Evolutionary conservation across 305 asterid genomes (phyloP).

Genomic region (Fraxinus dipetala): DNA sequence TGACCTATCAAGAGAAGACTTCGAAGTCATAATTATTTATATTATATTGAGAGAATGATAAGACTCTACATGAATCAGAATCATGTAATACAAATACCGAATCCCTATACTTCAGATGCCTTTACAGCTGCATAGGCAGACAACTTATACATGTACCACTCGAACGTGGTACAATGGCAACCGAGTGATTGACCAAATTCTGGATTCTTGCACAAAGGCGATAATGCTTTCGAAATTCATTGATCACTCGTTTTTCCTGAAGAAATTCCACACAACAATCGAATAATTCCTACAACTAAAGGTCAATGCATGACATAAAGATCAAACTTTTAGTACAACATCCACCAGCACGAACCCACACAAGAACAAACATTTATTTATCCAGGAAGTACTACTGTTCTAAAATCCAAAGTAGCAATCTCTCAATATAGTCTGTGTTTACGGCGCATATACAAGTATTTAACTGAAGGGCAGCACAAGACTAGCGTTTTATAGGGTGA

Average conservation of each 20-base stretch:
- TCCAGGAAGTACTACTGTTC: neutral
- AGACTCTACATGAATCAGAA: neutral
- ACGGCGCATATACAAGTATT: neutral
- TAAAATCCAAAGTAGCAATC: neutral
- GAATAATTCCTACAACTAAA: neutral
- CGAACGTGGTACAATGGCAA: neutral
- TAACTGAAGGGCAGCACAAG: neutral
- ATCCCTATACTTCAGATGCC: neutral
- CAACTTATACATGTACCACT: neutral
- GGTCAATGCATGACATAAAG: neutral
- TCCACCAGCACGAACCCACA: neutral
- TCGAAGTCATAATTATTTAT: neutral
- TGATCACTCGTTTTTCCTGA: neutral
- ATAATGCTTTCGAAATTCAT: neutral
- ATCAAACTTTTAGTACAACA: neutral
- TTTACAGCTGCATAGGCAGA: neutral
- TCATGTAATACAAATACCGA: neutral
- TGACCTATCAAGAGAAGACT: neutral
- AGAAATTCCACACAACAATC: neutral
- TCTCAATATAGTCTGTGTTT: neutral
- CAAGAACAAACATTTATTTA: neutral
- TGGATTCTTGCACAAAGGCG: neutral
- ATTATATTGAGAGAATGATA: neutral
- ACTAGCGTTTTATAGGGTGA: neutral
- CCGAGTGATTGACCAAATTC: neutral